A percentile compares a stretch with the other conserved stretches of the same genome.
These are phyloP conservation scores for Ophiocordyceps camponoti-saundersi DNA, from an alignment of 2,329 filamentous ascomycete genomes.

Conservation along the genomic window DNA sequence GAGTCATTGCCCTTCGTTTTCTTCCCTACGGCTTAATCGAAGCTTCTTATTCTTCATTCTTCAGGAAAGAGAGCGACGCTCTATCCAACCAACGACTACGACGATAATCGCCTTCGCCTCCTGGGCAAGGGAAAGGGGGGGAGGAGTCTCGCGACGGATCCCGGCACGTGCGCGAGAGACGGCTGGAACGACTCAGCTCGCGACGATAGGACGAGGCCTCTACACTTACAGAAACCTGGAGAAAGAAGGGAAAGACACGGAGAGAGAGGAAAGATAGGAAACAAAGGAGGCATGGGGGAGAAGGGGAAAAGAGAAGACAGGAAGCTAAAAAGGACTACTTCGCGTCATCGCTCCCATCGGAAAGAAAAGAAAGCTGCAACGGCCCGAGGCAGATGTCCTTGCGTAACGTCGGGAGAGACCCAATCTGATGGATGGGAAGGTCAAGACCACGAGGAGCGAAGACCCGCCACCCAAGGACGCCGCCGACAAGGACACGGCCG, in stretches of 20 bases:
- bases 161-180: too few species aligned
- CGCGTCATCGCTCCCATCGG: background rate
- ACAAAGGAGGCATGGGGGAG: background rate
- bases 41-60: too few species aligned
- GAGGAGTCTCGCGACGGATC: too few species aligned
- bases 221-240: background rate
- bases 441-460: conserved; percentile 8
- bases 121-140: too few species aligned
- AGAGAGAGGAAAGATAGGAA: background rate
- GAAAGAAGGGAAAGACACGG: background rate
- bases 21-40: too few species aligned
- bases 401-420: conserved; percentile 9
- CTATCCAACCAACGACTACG: too few species aligned
- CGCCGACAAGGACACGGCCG: conserved; percentile 3
- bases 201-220: too few species aligned
- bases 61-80: too few species aligned
- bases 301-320: background rate
- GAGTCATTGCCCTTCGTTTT: too few species aligned
- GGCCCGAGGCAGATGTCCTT: conserved; percentile 3
- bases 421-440: conserved; percentile 18
- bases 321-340: background rate
- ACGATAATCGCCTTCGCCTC: too few species aligned
- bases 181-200: too few species aligned
- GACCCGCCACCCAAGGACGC: background rate
- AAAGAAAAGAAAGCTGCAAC: conserved; percentile 1